Conservation (phyloP, 1,139 yeast genomes). For the Blastobotrys aristatus region DNA sequence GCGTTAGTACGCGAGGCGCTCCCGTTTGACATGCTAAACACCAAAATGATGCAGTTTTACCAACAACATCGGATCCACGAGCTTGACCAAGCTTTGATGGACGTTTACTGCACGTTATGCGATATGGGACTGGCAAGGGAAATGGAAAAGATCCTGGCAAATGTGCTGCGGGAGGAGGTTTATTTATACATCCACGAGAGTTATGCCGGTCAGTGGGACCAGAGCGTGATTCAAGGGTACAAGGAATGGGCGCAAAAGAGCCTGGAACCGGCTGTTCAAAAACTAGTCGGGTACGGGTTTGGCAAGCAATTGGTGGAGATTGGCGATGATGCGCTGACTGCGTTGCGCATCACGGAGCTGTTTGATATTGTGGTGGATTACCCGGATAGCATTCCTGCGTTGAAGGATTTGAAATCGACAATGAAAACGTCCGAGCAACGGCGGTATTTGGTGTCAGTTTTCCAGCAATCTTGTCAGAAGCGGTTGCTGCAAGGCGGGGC, state of each 20-base stretch:
- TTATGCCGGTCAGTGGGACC: slow-evolving; percentile 19
- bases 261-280: background rate
- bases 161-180: slow-evolving; percentile 14
- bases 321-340: slow-evolving; percentile 21
- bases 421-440: slow-evolving; percentile 38
- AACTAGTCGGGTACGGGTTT: slow-evolving; percentile 3
- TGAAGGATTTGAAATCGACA: slow-evolving; percentile 53
- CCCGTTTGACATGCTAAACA: slow-evolving; percentile 15
- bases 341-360: slow-evolving; percentile 53
- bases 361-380: slow-evolving; percentile 55
- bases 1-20: slow-evolving; percentile 22
- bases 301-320: slow-evolving; percentile 11
- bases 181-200: background rate
- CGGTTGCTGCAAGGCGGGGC: slow-evolving; percentile 75
- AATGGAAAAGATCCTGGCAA: slow-evolving; percentile 17
- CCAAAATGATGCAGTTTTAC: slow-evolving; percentile 13
- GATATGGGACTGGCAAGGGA: slow-evolving; percentile 15
- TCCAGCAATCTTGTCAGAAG: slow-evolving; percentile 47
- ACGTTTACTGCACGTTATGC: slow-evolving; percentile 10
- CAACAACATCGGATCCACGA: slow-evolving; percentile 14
- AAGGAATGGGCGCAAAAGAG: slow-evolving; percentile 12
- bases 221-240: slow-evolving; percentile 18
- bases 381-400: slow-evolving; percentile 56
- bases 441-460: slow-evolving; percentile 49
- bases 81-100: slow-evolving; percentile 7